Conservation (phyloP, 768 basidiomycete genomes). For the Hypsizygus marmoreus region DNA sequence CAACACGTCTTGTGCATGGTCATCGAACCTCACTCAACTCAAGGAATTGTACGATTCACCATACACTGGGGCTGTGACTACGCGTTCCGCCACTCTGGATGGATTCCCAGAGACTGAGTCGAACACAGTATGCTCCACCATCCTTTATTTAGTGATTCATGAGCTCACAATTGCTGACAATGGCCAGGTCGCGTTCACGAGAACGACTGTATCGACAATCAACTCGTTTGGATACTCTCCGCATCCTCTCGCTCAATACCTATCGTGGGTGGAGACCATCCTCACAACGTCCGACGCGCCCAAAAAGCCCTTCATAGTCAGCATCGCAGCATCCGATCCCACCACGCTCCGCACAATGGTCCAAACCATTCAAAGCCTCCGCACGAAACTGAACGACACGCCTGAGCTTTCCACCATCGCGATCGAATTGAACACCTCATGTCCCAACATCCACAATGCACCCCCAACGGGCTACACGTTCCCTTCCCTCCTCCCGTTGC, state of each 20-base stretch:
- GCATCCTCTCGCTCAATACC: constrained; percentile 64
- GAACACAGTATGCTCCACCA: constrained; percentile 54
- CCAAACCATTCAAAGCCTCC: constrained; percentile 57
- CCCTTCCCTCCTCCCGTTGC: constrained; percentile 49
- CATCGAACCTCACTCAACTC: constrained; percentile 67
- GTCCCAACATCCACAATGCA: constrained; percentile 70
- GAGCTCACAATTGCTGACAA: constrained; percentile 3
- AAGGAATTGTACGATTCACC: constrained; percentile 63
- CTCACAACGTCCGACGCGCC: constrained; percentile 25
- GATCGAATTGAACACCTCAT: constrained; percentile 83
- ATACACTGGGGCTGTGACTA: constrained; percentile 78
- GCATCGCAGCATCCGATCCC: constrained; percentile 67
- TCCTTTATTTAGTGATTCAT: constrained; percentile 5
- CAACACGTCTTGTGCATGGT: constrained; percentile 84
- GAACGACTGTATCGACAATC: constrained; percentile 55
- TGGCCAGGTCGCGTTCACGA: constrained; percentile 61
- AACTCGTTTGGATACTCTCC: constrained; percentile 92
- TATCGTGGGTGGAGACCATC: constrained; percentile 63
- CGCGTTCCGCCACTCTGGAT: constrained; percentile 69
- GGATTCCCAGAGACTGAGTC: constrained; percentile 69
- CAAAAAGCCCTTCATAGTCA: constrained; percentile 70
- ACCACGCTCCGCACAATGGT: constrained; percentile 57
- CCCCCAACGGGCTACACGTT: constrained; percentile 72
- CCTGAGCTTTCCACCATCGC: constrained; percentile 47
- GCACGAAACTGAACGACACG: constrained; percentile 36